Evolutionary conservation across 2,329 filamentous ascomycete genomes (phyloP).

Genomic region (Phaeosphaeria sp.): DNA sequence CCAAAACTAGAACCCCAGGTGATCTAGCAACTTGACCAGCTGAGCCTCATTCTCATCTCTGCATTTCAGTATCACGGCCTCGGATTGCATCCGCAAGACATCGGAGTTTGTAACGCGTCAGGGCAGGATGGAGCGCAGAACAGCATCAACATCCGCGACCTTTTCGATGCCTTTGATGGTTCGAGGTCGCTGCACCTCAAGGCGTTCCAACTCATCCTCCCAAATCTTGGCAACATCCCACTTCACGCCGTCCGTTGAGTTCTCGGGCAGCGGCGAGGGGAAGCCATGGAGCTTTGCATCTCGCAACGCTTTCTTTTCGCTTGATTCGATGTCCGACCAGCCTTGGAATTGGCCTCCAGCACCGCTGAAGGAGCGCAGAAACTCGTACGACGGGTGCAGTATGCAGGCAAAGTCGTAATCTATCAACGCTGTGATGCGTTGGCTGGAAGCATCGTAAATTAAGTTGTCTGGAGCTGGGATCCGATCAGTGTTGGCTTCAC

Average conservation of each 20-base stretch:
- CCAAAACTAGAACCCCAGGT: not conserved
- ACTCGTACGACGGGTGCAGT: constrained; percentile 30
- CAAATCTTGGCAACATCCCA: constrained; percentile 29
- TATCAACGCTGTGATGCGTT: constrained; percentile 36
- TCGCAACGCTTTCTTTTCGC: constrained; percentile 23
- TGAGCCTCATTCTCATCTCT: constrained; percentile 16
- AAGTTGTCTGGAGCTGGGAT: constrained; percentile 29
- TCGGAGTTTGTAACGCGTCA: constrained; percentile 26
- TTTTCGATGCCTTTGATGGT: constrained; percentile 31
- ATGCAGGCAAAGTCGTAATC: constrained; percentile 37
- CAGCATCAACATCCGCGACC: constrained; percentile 28
- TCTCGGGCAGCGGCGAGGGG: constrained; percentile 21
- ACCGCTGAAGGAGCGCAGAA: constrained; percentile 28
- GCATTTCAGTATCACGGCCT: constrained; percentile 19
- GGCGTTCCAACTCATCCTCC: constrained; percentile 28
- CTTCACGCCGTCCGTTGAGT: constrained; percentile 19
- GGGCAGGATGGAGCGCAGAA: constrained; percentile 21
- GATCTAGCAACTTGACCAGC: constrained; percentile 1
- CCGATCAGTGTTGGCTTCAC: too few relatives aligned
- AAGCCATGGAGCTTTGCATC: constrained; percentile 34
- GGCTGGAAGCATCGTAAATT: constrained; percentile 30
- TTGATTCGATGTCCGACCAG: constrained; percentile 21
- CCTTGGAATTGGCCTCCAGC: constrained; percentile 30
- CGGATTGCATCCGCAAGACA: constrained; percentile 17
- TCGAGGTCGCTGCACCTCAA: constrained; percentile 21